These are phyloP conservation scores for Venturia pyrina DNA, from an alignment of 2,329 filamentous ascomycete genomes.

Conservation along the genomic window DNA sequence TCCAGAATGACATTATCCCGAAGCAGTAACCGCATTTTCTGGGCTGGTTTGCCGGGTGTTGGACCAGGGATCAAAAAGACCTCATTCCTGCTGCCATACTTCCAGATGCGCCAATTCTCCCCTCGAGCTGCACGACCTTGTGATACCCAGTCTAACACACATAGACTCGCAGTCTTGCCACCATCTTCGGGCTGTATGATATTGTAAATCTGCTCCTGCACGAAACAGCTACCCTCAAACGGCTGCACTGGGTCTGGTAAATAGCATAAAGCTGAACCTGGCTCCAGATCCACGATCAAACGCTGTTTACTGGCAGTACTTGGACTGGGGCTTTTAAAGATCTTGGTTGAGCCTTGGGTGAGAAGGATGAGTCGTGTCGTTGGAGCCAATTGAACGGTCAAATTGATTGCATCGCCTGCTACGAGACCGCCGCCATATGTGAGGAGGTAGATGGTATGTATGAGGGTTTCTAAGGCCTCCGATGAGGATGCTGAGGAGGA, in stretches of 20 bases:
- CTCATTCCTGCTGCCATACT: conserved; percentile 80
- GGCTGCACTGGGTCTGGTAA: conserved; percentile 92
- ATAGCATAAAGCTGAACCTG: conserved; percentile 46
- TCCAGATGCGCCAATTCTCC: conserved; percentile 76
- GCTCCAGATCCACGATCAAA: conserved; percentile 38
- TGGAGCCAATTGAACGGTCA: conserved; percentile 56
- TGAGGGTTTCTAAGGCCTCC: conserved; percentile 25
- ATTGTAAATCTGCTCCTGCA: conserved; percentile 72
- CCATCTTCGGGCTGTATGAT: conserved; percentile 15
- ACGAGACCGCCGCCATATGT: conserved; percentile 94
- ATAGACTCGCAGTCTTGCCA: conserved; percentile 41
- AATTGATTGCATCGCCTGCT: conserved; percentile 70
- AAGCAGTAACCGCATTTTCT: conserved; percentile 55
- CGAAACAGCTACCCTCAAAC: conserved; percentile 73
- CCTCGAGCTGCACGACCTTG: conserved; percentile 76
- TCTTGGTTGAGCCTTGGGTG: conserved; percentile 77
- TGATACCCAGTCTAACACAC: conserved; percentile 88
- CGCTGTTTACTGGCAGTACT: conserved; percentile 36
- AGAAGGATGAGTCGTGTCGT: conserved; percentile 53
- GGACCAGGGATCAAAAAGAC: conserved; percentile 49
- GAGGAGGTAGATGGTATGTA: conserved; percentile 73
- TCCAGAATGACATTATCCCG: conserved; percentile 69
- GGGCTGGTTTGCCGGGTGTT: conserved; percentile 13
- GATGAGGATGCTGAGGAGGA: not conserved
- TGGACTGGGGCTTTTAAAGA: conserved; percentile 67